These are phyloP conservation scores for Colletotrichum siamense DNA, from an alignment of 2,329 filamentous ascomycete species.

Conservation along the genomic window DNA sequence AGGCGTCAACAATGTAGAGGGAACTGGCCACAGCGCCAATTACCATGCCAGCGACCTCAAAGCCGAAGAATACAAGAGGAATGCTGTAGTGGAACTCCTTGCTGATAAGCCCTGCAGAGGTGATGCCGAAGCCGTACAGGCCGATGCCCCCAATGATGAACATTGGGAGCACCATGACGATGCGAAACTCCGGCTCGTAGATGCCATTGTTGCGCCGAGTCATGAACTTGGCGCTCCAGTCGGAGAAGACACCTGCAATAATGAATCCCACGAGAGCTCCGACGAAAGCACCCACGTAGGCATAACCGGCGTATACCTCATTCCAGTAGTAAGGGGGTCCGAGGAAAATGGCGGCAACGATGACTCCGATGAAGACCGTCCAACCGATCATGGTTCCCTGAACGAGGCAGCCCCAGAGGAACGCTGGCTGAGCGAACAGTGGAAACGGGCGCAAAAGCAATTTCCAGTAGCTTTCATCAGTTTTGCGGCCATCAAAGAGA, in stretches of 20 bases:
- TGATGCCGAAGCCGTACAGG: slow-evolving; percentile 84
- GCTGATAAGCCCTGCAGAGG: slow-evolving; percentile 62
- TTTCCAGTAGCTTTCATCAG: slow-evolving; percentile 74
- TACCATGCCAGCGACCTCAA: slow-evolving; percentile 90
- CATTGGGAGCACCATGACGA: slow-evolving; percentile 83
- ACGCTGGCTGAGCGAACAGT: slow-evolving; percentile 82
- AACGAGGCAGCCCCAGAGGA: slow-evolving; percentile 79
- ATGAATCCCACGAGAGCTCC: slow-evolving; percentile 81
- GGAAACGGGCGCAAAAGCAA: slow-evolving; percentile 77
- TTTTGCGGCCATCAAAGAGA: slow-evolving; percentile 83
- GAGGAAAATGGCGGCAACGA: slow-evolving; percentile 82
- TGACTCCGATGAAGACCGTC: slow-evolving; percentile 90
- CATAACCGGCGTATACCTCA: slow-evolving; percentile 82
- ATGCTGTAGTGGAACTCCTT: slow-evolving; percentile 72
- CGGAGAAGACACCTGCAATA: slow-evolving; percentile 76
- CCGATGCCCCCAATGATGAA: slow-evolving; percentile 79
- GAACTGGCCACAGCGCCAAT: slow-evolving; percentile 86
- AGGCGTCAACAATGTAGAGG: slow-evolving; percentile 91
- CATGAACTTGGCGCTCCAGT: slow-evolving; percentile 73
- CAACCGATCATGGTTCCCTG: slow-evolving; percentile 93
- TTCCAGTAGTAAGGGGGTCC: slow-evolving; percentile 82
- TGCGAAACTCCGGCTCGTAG: slow-evolving; percentile 91
- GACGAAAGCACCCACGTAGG: slow-evolving; percentile 85
- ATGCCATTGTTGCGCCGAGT: slow-evolving; percentile 78
- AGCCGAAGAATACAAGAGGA: slow-evolving; percentile 81